Evolutionary conservation across 345 rosid species (phyloP).

Genomic region (Raphanus sativus): DNA sequence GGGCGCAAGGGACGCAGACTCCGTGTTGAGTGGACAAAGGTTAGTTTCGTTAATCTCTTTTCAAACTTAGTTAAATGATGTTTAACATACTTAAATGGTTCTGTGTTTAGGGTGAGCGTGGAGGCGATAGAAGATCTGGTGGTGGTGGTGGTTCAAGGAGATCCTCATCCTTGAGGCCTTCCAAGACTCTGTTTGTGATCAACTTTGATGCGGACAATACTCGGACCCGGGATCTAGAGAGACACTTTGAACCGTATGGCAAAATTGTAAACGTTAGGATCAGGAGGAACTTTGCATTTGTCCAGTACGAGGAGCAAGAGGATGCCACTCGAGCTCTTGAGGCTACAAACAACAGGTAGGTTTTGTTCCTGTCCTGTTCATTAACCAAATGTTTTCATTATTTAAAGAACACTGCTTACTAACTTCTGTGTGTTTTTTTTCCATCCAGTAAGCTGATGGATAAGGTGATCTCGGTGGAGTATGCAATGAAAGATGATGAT

Average conservation of each 20-base stretch:
- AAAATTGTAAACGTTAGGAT: constrained; percentile 86
- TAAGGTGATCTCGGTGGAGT: constrained; percentile 88
- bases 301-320: constrained; percentile 82
- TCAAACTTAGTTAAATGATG: constrained; percentile 36
- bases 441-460: constrained; percentile 86
- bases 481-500: constrained; percentile 89
- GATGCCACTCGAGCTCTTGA: constrained; percentile 89
- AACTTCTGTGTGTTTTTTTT: background rate
- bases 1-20: constrained; percentile 80
- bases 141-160: background rate
- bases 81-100: background rate
- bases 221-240: constrained; percentile 86
- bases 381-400: background rate
- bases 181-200: constrained; percentile 91
- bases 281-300: constrained; percentile 94
- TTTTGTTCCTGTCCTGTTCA: background rate
- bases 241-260: constrained; percentile 91
- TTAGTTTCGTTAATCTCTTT: constrained; percentile 22
- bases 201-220: constrained; percentile 88
- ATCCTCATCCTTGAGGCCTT: constrained; percentile 49
- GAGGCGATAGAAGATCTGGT: background rate
- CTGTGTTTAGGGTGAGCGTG: background rate
- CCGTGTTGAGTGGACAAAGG: constrained; percentile 82
- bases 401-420: background rate
- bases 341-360: constrained; percentile 76